phyloP scores from a whole-genome alignment of 208 protist genomes.

The Leishmania tarentolae region DNA sequence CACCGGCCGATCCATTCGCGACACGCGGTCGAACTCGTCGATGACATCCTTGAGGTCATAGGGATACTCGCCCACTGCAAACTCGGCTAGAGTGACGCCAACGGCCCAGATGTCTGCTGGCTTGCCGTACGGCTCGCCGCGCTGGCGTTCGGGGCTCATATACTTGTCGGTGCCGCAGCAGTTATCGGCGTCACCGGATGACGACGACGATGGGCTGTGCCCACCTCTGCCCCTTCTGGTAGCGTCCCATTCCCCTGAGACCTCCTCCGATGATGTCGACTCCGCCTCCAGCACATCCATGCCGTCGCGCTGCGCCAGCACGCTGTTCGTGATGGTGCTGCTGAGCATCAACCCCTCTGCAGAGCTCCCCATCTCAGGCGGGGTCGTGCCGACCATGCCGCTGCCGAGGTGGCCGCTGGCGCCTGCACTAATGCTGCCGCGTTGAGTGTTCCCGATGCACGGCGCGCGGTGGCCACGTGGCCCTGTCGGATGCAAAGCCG shows the following conservation, averaged over 20 bases:
- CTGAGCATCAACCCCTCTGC: neutral
- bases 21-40: constrained; percentile 73
- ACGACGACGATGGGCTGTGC: constrained; percentile 12
- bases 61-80: constrained; percentile 83
- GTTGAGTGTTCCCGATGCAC: neutral
- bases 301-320: constrained; percentile 30
- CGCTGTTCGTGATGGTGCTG: constrained; percentile 22
- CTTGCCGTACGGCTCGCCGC: constrained; percentile 75
- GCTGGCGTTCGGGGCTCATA: constrained; percentile 90
- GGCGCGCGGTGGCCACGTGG: neutral
- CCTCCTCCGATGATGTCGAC: constrained; percentile 22
- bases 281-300: constrained; percentile 34
- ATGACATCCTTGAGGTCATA: constrained; percentile 57
- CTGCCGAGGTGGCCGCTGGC: neutral
- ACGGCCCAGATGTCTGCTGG: constrained; percentile 90
- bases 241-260: neutral
- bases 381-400: constrained; percentile 2
- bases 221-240: neutral
- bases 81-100: constrained; percentile 88
- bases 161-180: constrained; percentile 90
- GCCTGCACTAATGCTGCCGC: neutral
- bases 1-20: constrained; percentile 51
- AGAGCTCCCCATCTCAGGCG: constrained; percentile 15
- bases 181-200: constrained; percentile 19
- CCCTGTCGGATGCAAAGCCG: constrained; percentile 1